Evolutionary conservation across 495 filamentous ascomycete genomes (phyloP).

Genomic region (Penicillium coffeae): DNA sequence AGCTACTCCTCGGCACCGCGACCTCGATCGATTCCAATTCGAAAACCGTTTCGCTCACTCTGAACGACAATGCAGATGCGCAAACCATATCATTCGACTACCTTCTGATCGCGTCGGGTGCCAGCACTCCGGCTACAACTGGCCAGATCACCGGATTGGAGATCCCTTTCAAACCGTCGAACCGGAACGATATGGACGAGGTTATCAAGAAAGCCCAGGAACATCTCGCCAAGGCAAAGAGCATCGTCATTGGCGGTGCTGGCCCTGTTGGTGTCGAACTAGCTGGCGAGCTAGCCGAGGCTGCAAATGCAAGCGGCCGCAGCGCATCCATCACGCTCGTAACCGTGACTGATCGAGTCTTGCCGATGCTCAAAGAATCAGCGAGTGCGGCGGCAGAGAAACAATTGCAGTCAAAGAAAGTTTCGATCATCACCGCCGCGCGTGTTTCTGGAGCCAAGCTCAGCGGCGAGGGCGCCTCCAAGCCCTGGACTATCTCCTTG

Average conservation of each 20-base stretch:
- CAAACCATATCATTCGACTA: conserved; percentile 46
- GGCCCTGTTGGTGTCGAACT: conserved; percentile 66
- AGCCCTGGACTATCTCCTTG: conserved; percentile 32
- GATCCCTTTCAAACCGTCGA: conserved; percentile 51
- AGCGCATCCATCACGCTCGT: conserved; percentile 47
- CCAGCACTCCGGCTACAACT: conserved; percentile 42
- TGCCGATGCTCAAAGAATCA: conserved; percentile 26
- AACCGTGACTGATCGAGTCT: conserved; percentile 29
- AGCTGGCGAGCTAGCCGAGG: conserved; percentile 55
- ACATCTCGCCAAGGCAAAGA: conserved; percentile 48
- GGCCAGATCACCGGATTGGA: conserved; percentile 33
- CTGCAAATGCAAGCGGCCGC: conserved; percentile 34
- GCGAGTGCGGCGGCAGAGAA: conserved; percentile 24
- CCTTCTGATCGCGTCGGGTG: conserved; percentile 51
- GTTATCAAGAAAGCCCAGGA: conserved; percentile 42
- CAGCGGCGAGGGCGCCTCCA: conserved; percentile 1
- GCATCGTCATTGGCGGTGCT: conserved; percentile 62
- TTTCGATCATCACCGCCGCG: conserved; percentile 25
- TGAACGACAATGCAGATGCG: conserved; percentile 18
- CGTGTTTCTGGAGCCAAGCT: conserved; percentile 14
- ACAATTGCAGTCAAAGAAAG: conserved; percentile 19
- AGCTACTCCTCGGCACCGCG: conserved; percentile 54
- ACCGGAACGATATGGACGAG: conserved; percentile 38
- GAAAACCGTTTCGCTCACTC: conserved; percentile 41
- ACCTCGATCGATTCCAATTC: conserved; percentile 40